phyloP scores from a whole-genome alignment of 169 alveolate genomes.

The Cytauxzoon felis region DNA sequence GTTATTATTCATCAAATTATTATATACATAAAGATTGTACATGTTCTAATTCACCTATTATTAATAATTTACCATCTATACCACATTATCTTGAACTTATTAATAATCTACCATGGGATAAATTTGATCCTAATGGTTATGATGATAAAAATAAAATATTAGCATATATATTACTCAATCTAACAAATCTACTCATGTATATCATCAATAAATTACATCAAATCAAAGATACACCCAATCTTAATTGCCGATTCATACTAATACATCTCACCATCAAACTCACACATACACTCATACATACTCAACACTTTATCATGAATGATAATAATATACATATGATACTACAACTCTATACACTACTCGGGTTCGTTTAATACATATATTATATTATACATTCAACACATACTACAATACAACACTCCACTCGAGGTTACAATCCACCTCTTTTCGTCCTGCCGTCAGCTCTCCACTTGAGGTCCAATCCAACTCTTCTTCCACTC shows the following conservation, averaged over 20 bases:
- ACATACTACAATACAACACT: no score
- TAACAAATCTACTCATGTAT: slow-evolving; percentile 1
- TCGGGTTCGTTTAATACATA: slow-evolving; percentile 18
- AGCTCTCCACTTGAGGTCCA: no score
- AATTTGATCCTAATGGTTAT: background rate
- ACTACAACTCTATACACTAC: slow-evolving; percentile 26
- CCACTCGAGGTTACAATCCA: no score
- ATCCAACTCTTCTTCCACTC: no score
- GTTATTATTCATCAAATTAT: slow-evolving; percentile 5
- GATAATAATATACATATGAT: slow-evolving; percentile 10
- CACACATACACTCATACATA: slow-evolving; percentile 1
- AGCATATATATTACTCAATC: background rate
- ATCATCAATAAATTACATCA: background rate
- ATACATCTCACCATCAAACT: slow-evolving; percentile 7
- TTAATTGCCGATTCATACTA: background rate
- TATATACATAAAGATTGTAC: background rate
- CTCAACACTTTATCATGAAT: slow-evolving; percentile 21
- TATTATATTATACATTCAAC: no score
- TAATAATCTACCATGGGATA: background rate
- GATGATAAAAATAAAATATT: background rate
- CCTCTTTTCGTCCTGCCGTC: no score
- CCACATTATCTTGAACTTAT: slow-evolving; percentile 25
- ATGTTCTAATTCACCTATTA: slow-evolving; percentile 12
- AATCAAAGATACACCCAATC: background rate
- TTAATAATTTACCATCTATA: background rate